A percentile compares a stretch with the other conserved stretches of the same genome.
Conservation (phyloP, 2,329 filamentous ascomycete genomes). For the Diaporthe amygdali region DNA sequence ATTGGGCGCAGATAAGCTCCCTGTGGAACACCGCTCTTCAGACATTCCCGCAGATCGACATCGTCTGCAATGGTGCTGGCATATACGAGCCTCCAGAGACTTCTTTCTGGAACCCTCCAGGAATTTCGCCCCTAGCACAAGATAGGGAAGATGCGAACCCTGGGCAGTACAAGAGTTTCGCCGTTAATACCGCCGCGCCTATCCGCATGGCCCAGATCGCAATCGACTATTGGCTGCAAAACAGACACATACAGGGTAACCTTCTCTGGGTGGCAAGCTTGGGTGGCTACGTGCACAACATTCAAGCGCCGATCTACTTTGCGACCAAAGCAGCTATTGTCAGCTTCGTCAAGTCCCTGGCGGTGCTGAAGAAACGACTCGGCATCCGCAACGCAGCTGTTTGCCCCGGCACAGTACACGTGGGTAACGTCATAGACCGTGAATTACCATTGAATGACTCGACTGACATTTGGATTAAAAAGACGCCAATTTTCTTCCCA, state of each 20-base stretch:
- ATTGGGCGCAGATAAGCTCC: constrained; percentile 38
- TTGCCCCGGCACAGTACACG: constrained; percentile 23
- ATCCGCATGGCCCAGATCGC: constrained; percentile 35
- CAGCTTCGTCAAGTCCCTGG: constrained; percentile 28
- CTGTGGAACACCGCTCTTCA: constrained; percentile 29
- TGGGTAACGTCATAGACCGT: not conserved
- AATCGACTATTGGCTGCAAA: constrained; percentile 35
- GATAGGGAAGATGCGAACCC: constrained; percentile 28
- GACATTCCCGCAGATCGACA: constrained; percentile 26
- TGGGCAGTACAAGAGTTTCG: constrained; percentile 32
- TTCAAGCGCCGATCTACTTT: constrained; percentile 37
- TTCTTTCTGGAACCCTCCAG: constrained; percentile 35
- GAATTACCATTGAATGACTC: not conserved
- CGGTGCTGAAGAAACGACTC: constrained; percentile 15
- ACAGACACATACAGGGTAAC: constrained; percentile 31
- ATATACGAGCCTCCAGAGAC: constrained; percentile 34
- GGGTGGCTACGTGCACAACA: constrained; percentile 34
- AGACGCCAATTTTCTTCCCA: constrained; percentile 23
- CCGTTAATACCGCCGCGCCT: constrained; percentile 34
- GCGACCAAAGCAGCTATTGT: constrained; percentile 35
- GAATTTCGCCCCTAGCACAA: constrained; percentile 27
- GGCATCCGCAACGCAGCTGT: constrained; percentile 28
- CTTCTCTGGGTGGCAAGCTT: constrained; percentile 35
- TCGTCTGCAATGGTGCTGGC: constrained; percentile 28
- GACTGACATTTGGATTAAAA: not conserved